These are phyloP conservation scores for Rosa chinensis DNA, from an alignment of 306 rosid species.

Conservation along the genomic window DNA sequence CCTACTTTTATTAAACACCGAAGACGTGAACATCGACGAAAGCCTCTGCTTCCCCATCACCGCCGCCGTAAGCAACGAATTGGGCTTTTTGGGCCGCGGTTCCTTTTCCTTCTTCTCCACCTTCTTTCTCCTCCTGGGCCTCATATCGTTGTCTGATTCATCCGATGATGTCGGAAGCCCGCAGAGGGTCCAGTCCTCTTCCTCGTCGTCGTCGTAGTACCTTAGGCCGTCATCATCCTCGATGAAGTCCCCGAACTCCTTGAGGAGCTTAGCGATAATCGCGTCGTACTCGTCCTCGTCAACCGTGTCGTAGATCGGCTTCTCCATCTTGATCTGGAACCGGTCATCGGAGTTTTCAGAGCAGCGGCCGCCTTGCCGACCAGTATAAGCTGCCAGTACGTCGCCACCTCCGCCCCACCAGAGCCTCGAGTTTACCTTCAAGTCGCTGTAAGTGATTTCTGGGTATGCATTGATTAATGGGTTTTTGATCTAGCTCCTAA, in stretches of 20 bases:
- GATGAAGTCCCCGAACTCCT: conserved; percentile 62
- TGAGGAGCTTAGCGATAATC: conserved; percentile 78
- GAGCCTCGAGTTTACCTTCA: no score
- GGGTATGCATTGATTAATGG: no score
- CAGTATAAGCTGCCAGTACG: no score
- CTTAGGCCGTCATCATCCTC: conserved; percentile 88
- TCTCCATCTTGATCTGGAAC: conserved; percentile 70
- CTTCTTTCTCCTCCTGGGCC: conserved; percentile 60
- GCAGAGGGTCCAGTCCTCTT: conserved; percentile 90
- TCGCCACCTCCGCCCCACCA: no score
- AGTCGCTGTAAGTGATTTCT: no score
- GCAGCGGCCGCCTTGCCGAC: conserved; percentile 55
- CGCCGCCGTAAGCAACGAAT: conserved; percentile 80
- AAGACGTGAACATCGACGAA: conserved; percentile 86
- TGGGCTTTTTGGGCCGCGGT: conserved; percentile 46
- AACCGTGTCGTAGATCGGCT: conserved; percentile 69
- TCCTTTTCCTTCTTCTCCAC: conserved; percentile 45
- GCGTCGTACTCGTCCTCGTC: conserved; percentile 83
- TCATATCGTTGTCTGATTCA: conserved; percentile 63
- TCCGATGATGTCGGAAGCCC: conserved; percentile 60
- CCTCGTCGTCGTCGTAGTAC: conserved; percentile 84
- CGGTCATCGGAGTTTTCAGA: conserved; percentile 42
- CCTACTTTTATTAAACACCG: conserved; percentile 58
- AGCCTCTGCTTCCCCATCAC: conserved; percentile 82
- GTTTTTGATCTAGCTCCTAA: no score